Evolutionary conservation across 305 asterid genomes (phyloP).

Genomic region (Ilex paraguariensis): DNA sequence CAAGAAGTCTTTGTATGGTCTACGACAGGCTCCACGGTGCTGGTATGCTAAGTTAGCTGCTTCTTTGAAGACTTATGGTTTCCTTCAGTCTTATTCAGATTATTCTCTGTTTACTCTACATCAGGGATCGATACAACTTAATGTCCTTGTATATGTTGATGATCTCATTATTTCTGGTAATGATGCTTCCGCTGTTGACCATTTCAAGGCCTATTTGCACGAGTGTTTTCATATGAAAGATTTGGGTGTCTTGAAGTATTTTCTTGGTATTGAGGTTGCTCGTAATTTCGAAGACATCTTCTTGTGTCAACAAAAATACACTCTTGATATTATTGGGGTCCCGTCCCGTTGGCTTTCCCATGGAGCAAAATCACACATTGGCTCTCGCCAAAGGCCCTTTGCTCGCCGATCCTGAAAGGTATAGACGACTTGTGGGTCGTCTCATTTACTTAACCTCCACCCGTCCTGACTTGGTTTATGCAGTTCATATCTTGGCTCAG

Average conservation of each 20-base stretch:
- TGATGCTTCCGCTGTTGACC: background rate
- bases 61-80: background rate
- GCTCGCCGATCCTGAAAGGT: no score
- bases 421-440: no score
- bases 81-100: no score
- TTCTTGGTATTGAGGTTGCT: background rate
- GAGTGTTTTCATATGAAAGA: conserved; percentile 5
- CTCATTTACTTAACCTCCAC: no score
- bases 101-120: no score
- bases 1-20: no score
- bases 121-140: background rate
- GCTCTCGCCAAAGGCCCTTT: no score
- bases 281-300: background rate
- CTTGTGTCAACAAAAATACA: background rate
- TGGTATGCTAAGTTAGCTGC: no score
- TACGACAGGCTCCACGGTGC: no score
- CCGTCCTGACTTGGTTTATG: no score
- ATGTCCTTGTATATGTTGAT: background rate
- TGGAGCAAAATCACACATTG: conserved; percentile 5
- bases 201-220: background rate
- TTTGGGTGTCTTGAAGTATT: background rate
- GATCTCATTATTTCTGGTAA: conserved; percentile 2
- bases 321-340: background rate
- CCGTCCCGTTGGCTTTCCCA: background rate
- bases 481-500: no score